Conservation (phyloP, 352 stramenopile species). For the Globisporangium iwayamae region DNA sequence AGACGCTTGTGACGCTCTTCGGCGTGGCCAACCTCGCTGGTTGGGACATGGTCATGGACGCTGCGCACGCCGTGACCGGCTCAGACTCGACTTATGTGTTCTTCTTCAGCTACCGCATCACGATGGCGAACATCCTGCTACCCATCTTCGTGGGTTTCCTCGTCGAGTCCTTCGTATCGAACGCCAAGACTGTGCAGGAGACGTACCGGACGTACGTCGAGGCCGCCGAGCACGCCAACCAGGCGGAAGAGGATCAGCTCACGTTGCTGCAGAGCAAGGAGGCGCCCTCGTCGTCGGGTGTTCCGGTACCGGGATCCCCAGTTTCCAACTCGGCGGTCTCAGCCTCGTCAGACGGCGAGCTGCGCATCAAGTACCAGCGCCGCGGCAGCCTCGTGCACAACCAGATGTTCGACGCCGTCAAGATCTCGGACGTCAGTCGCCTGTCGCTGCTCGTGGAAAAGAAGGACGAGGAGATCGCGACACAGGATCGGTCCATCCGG, state of each 20-base stretch:
- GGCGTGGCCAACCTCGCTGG: slow-evolving; percentile 67
- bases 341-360: slow-evolving; percentile 37
- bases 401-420: slow-evolving; percentile 81
- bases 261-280: slow-evolving; percentile 48
- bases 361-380: slow-evolving; percentile 69
- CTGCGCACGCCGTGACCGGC: slow-evolving; percentile 58
- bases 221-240: slow-evolving; percentile 17
- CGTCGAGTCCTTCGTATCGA: slow-evolving; percentile 80
- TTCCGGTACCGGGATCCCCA: neutral
- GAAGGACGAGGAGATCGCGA: slow-evolving; percentile 63
- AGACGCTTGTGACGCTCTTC: slow-evolving; percentile 77
- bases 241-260: slow-evolving; percentile 51
- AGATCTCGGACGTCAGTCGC: slow-evolving; percentile 67
- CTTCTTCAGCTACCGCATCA: slow-evolving; percentile 82
- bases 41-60: slow-evolving; percentile 82
- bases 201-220: slow-evolving; percentile 65
- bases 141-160: slow-evolving; percentile 87
- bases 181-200: slow-evolving; percentile 66
- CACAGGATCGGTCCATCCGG: slow-evolving; percentile 63
- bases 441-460: slow-evolving; percentile 63
- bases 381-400: slow-evolving; percentile 67
- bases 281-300: slow-evolving; percentile 2
- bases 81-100: slow-evolving; percentile 67
- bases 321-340: slow-evolving; percentile 20
- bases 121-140: slow-evolving; percentile 78